Evolutionary conservation across 2,329 filamentous ascomycete species (phyloP).

Genomic region (Neofusicoccum ribis): DNA sequence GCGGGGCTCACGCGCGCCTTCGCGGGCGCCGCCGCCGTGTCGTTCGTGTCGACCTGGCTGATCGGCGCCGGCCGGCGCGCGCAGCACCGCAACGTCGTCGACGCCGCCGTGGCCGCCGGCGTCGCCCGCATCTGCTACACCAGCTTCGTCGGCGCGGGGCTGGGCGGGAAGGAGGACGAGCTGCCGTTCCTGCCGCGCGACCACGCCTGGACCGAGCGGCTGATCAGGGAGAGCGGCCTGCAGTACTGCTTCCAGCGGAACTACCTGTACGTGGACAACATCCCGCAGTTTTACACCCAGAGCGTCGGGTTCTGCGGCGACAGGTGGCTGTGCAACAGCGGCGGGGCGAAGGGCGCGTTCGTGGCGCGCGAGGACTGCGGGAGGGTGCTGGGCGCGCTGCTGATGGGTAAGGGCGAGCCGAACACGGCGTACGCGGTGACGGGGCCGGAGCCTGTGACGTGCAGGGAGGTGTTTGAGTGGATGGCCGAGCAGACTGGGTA

Average conservation of each 20-base stretch:
- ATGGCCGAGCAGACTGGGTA: constrained; percentile 4
- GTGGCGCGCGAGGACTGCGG: constrained; percentile 2
- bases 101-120: neutral
- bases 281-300: neutral
- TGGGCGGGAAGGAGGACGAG: neutral
- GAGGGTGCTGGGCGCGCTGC: neutral
- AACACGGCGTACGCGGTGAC: neutral
- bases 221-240: neutral
- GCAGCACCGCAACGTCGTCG: neutral
- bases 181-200: constrained; percentile 7
- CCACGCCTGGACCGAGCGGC: neutral
- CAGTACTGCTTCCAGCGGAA: neutral
- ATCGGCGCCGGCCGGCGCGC: neutral
- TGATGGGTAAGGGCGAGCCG: neutral
- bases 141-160: neutral
- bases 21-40: neutral
- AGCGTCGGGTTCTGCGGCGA: neutral
- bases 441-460: neutral
- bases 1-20: neutral
- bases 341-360: neutral
- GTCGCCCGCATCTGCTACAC: constrained; percentile 2
- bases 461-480: neutral
- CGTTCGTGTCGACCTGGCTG: constrained; percentile 4
- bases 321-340: neutral
- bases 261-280: neutral